Base-by-base conservation (phyloP, 2,329 filamentous ascomycete genomes). In the Emergomyces africanus region DNA sequence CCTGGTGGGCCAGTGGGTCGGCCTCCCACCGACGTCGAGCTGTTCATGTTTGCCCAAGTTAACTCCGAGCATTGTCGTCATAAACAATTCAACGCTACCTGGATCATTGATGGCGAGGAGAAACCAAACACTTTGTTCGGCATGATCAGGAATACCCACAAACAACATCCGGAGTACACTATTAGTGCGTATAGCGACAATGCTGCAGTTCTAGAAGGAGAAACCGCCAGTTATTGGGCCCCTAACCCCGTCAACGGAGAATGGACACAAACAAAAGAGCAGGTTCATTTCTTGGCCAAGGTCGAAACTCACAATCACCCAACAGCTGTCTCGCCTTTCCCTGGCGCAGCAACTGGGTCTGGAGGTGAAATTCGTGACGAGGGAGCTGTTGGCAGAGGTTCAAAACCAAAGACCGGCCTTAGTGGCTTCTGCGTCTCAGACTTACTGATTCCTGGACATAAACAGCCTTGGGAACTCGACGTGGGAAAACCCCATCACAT, bases 41-140 rank as follows among this genome's bases (percentile, higher is more conserved):
- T 97, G 25, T 97, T 97, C 80, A 97, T 97, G 94, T 99, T 97
- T 72, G 92, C 92, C 18, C 94, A 99, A 75, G 92, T 99, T 71
- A 97, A 97, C 78, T 97, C 92, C 2, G 94, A 99, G 79, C 92
- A 97, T 74, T 96, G 83, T 69, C 76, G 83, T 60, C 83, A 86
- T 70, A 95, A 96, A 78, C 88, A 95, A 67, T 99, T 99, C 82
- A 99, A 99, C 73, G 91, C 94, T 33, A 86, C 85, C 61, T 99
- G 94, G 90, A 94, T 86, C 18, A 95, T 99, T 67, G 91, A 99
- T 71, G 91, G 91, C 57, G 79, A 87, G 65, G 77, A 80, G 64
- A 94, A 91, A 80, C 81, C 83, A 51, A 82, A 87, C 70, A 92
- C 87, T 64, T 80, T 99, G 8, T 99, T 99, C 69, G 85, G 85